Evolutionary conservation across 139 green algal species (phyloP).

Genomic region (Chlamydomonas applanata): DNA sequence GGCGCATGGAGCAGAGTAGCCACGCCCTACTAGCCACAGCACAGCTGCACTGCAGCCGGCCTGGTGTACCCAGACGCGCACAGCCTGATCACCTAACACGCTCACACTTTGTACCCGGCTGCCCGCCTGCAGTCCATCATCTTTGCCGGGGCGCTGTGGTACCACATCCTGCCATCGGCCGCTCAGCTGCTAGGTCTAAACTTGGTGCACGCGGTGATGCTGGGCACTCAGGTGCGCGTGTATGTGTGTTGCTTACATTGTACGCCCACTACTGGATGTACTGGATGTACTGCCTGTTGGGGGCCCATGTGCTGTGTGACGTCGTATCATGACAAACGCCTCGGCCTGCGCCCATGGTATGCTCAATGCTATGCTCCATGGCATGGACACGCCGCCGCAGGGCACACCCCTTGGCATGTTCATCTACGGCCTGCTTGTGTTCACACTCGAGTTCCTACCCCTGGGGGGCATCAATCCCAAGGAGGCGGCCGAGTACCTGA

Average conservation of each 20-base stretch:
- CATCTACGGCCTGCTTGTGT: constrained; percentile 49
- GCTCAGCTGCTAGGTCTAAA: neutral
- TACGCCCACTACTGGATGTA: too few relatives aligned
- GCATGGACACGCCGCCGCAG: constrained; percentile 1
- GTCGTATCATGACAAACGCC: neutral
- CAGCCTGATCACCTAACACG: neutral
- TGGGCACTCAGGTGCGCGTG: neutral
- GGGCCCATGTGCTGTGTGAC: too few relatives aligned
- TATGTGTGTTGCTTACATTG: neutral
- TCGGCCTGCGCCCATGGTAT: neutral
- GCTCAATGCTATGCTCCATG: neutral
- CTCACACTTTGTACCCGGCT: neutral
- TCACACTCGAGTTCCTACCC: constrained; percentile 52
- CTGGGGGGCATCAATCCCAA: constrained; percentile 53
- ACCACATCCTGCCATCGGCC: neutral
- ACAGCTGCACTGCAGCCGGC: neutral
- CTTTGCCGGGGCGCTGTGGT: constrained; percentile 6
- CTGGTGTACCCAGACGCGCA: neutral
- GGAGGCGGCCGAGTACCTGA: constrained; percentile 56
- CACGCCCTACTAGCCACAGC: too few relatives aligned
- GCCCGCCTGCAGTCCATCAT: constrained; percentile 15
- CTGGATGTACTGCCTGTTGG: too few relatives aligned
- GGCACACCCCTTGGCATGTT: constrained; percentile 27
- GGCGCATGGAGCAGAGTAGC: too few relatives aligned
- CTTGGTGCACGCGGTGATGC: neutral